Conservation (phyloP, 441 rosid genomes). For the Syzygium malaccense region DNA sequence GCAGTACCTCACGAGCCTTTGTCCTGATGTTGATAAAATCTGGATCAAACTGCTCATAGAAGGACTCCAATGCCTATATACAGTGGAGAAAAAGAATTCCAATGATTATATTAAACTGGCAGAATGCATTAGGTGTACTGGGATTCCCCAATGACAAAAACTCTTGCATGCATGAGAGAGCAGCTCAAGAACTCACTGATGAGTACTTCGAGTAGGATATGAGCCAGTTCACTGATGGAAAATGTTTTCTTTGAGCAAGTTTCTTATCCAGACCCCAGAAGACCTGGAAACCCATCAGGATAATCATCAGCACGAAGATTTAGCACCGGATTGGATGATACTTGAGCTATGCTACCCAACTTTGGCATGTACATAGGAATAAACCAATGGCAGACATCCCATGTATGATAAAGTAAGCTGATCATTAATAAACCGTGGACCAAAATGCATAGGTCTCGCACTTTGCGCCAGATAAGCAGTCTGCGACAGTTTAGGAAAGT, state of each 20-base stretch:
- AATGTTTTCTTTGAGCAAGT: conserved; percentile 99
- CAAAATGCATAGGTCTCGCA: neutral
- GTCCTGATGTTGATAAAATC: conserved; percentile 98
- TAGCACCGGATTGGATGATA: neutral
- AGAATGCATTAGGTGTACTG: neutral
- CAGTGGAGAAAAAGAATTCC: neutral
- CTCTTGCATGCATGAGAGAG: neutral
- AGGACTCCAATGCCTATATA: conserved; percentile 85
- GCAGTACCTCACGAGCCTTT: conserved; percentile 95
- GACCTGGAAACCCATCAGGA: conserved; percentile 39
- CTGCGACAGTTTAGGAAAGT: neutral
- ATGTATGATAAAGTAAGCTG: neutral
- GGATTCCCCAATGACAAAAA: neutral
- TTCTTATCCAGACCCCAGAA: conserved; percentile 99
- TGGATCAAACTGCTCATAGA: conserved; percentile 95
- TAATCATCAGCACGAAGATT: neutral
- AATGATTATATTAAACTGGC: conserved; percentile 1
- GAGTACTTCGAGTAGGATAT: conserved; percentile 98
- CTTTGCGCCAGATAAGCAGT: neutral
- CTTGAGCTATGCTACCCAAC: neutral
- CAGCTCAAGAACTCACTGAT: conserved; percentile 38
- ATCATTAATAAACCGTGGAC: neutral
- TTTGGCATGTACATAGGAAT: neutral
- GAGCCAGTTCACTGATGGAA: conserved; percentile 98
- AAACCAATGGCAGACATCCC: neutral